Evolutionary conservation across 208 protist genomes (phyloP), one percentile per base, ranked within the genome.

Genomic region (Acanthamoeba divionensis): DNA sequence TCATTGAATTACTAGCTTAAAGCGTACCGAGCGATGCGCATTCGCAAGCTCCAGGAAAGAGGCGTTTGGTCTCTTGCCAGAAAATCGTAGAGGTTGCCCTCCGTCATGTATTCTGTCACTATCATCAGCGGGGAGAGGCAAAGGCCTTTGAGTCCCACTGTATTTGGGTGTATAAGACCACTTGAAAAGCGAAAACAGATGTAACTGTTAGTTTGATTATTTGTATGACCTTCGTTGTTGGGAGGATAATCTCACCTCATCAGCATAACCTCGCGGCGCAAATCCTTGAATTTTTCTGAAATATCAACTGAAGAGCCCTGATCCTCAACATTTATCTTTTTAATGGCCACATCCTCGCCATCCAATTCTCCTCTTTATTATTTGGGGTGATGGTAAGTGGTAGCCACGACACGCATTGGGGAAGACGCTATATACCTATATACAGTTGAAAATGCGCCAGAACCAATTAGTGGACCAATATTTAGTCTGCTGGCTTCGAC

Each of bases 1-100:
- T 1, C 5, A 41, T 5, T 41, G 36, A 41, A 41, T 41, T 41
- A 41, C n/a, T n/a, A n/a, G n/a, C n/a, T n/a, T n/a, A n/a, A n/a
- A n/a, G n/a, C 36, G 36, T 41, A 41, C 26, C 79, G 79, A 3
- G 57, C 79, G 44, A 88, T 88, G 38, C 79, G 79, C 33, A 88
- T 38, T 15, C 79, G 79, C 12, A 88, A 62, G 4, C 44, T 44
- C 79, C 79, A 88, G 33, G 69, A 13, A 21, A n/a, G 55, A n/a
- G 48, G 57, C 57, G 31, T 31, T 29, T 83, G 44, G 47, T 29
- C 79, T 38, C n/a, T 47, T 12, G 65, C 48, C 26, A 88, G 29
- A 41, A 88, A 88, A 24, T 88, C 79, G 79, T 88, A 88, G 7
- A 88, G 79, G 50, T 88, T 88, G 79, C 79, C 79, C 52, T 86